Evolutionary conservation across 2,329 filamentous ascomycete genomes (phyloP).

Genomic region (Verticillium zaregamsianum): DNA sequence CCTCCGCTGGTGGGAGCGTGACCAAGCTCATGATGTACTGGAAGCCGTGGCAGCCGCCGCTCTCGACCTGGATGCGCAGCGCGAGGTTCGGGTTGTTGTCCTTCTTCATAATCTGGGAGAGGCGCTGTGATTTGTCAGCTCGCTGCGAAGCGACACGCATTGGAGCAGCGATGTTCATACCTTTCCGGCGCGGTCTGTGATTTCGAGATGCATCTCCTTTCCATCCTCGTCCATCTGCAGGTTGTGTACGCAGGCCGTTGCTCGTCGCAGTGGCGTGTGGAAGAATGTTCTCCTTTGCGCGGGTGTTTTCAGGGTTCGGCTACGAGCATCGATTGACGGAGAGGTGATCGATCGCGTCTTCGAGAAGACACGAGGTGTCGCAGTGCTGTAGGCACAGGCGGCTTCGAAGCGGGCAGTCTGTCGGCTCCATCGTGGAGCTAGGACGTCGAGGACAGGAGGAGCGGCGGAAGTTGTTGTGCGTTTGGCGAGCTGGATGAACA

Average conservation of each 20-base stretch:
- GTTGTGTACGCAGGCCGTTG: slow-evolving; percentile 58
- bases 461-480: slow-evolving; percentile 17
- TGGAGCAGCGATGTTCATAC: slow-evolving; percentile 37
- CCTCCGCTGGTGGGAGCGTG: slow-evolving; percentile 42
- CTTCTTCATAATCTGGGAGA: slow-evolving; percentile 70
- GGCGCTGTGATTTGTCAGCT: slow-evolving; percentile 44
- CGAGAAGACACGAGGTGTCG: slow-evolving; percentile 1
- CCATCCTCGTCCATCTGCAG: slow-evolving; percentile 78
- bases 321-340: not conserved
- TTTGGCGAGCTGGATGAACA: slow-evolving; percentile 37
- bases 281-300: slow-evolving; percentile 27
- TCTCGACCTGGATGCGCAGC: slow-evolving; percentile 87
- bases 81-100: slow-evolving; percentile 74
- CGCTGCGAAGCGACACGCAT: not conserved
- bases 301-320: not conserved
- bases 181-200: slow-evolving; percentile 77
- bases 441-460: slow-evolving; percentile 30
- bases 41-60: slow-evolving; percentile 94
- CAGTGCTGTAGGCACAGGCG: slow-evolving; percentile 1
- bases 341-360: not conserved
- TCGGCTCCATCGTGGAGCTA: slow-evolving; percentile 18
- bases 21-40: slow-evolving; percentile 93
- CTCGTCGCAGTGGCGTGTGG: slow-evolving; percentile 26
- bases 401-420: not conserved
- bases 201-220: slow-evolving; percentile 76